Base-by-base conservation (phyloP, 345 rosid species). In the Reutealis trisperma region DNA sequence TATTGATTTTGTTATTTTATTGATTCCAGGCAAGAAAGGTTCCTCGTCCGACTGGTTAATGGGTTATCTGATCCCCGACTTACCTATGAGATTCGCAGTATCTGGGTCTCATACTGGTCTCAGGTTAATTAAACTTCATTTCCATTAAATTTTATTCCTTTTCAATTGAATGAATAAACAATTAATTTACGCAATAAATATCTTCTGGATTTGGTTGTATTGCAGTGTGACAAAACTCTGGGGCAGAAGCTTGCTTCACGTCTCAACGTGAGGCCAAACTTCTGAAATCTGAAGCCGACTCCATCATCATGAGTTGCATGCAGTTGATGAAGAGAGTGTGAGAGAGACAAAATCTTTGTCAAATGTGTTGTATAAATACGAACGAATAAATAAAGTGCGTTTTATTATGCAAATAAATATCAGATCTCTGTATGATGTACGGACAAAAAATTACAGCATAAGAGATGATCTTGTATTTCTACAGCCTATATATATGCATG, bases 51-150 rank as follows among this genome's bases (percentile, higher is more conserved):
- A 67, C 93, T 94, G 93, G 80, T 91, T 68, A 92, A 93, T 1
- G 91, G 96, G 47, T 84, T 96, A 19, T 79, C 97, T 0, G 97
- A 93, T 74, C 90, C 91, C 2, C 97, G 99, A 18, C 92, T 90
- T 63, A 93, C 98, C 6, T 94, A 92, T 22, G 98, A 95, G 79
- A 85, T 93, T 71, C 88, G 93, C 73, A 74, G 89, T 82, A 91
- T 96, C 77, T 96, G 99, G 99, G 83, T 95, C 82, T 86, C 97
- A 22, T 90, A 88, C 85, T 95, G 98, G 96, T 70, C 91, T 78
- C 93, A 92, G 97, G 98, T 90, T 16, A 74, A 54, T 54, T 18
- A 54, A 54, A 45, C 75, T 45, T 75, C 49, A 45, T 15, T 63
- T 30, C 42, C 42, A 63, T 37, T 4, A 7, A 37, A 37, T 37